Base-by-base conservation (phyloP, 140 eudicot genomes). In the Stevia rebaudiana region DNA sequence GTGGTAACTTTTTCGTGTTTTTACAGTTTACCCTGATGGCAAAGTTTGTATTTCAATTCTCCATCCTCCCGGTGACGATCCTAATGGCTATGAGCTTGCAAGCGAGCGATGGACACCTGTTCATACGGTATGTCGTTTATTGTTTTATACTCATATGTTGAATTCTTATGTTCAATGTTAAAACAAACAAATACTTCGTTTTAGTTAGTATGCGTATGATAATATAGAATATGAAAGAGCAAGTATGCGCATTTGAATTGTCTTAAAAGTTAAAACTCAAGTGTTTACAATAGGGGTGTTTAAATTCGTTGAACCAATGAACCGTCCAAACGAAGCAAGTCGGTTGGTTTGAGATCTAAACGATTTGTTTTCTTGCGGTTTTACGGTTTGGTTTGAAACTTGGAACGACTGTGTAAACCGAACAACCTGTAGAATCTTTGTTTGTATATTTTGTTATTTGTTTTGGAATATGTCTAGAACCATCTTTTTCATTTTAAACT, bases 41-140 rank as follows among this genome's bases (percentile, higher is more conserved):
- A 86, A 89, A 78, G 98, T 92, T 51, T 92, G 98, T 75, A 88
- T 92, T 41, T 92, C 98, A 49, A 92, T 92, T 59, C 98, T 92
- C 64, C 98, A 92, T 63, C 96, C 98, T 3, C 98, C 98, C 31
- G 98, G 98, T 50, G 98, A 92, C 46, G 98, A 92, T 69, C 98
- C 98, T 49, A 88, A 85, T 63, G 98, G 98, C 49, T 92, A 92
- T 69, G 98, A 92, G 82, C 89, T 88, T 58, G 96, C 98, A 58
- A 92, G 96, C 67, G 98, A 92, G 63, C 89, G 98, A 19, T 92
- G 98, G 98, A 75, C 92, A n/a, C 98, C 98, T 10, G 98, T 92
- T 66, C 98, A 92, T 78, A 92, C 98, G 84, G 98, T 92, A 88
- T 65, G 76, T 12, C 24, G 9, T 31, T 62, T 22, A 11, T 55